Base-by-base conservation (phyloP, 164 flowering plant species). In the Stephania cephalantha region DNA sequence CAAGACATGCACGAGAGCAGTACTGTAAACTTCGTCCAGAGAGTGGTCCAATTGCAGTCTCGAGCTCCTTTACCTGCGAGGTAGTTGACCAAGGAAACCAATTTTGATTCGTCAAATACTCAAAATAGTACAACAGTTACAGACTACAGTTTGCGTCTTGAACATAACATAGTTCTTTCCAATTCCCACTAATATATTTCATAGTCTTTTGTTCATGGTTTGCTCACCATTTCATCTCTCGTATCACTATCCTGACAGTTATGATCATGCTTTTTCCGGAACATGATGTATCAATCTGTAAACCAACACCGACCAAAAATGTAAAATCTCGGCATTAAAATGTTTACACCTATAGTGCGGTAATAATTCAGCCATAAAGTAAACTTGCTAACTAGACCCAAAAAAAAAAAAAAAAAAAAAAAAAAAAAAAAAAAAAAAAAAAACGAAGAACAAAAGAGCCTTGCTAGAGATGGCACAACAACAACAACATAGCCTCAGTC, bases 1-100 rank as follows among this genome's bases (percentile, higher is more conserved):
- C 85, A 76, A 96, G 76, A 82, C 98, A 94, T 64, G 93, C 88
- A 80, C 94, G 93, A 76, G 81, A 79, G 76, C 97, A 96, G 72
- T 85, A 96, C 73, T 76, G 83, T 74, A 76, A 81, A 75, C 78
- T 84, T 64, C 88, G 87, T 18, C 88, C 97, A 50, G 91, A 85
- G 53, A 91, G 78, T 17, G 90, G 93, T 65, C 97, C 98, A 65
- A 96, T 78, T n/a, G 90, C 87, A 81, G 79, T 79, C 79, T 74
- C 91, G 29, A 95, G 93, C 81, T 95, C 98, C 63, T 84, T 85
- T 46, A 91, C 75, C 99, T 93, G 85, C 55, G 15, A 10, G 55
- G 29, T 2, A 50, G 20, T 46, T 74, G 20, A 9, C 42, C 58
- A 22, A 73, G 20, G 67, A 50, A 45, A 1, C 44, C 31, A n/a